A percentile compares a stretch with the other conserved stretches of the same genome.
Evolutionary conservation across 108 stramenopile genomes (phyloP).

Genomic region (Fistulifera solaris): DNA sequence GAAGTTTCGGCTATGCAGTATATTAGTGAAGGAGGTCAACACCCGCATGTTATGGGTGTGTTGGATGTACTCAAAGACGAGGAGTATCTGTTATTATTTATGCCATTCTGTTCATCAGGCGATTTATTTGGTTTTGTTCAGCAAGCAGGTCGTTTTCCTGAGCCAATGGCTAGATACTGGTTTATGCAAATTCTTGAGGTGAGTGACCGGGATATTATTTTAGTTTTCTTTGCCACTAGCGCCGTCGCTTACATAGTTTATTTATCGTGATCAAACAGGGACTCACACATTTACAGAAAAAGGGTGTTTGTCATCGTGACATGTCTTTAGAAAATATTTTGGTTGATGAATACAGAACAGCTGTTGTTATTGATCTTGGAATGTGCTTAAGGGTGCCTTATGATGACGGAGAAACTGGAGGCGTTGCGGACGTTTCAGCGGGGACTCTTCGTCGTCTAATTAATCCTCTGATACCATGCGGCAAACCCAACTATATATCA

Average conservation of each 20-base stretch:
- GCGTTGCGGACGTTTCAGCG: conserved; percentile 36
- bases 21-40: conserved; percentile 36
- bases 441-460: conserved; percentile 61
- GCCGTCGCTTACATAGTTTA: background rate
- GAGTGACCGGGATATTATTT: conserved; percentile 9
- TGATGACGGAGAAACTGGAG: conserved; percentile 18
- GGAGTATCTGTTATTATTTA: conserved; percentile 72
- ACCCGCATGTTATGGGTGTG: conserved; percentile 71
- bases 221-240: background rate
- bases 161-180: conserved; percentile 59
- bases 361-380: conserved; percentile 70
- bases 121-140: conserved; percentile 79
- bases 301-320: conserved; percentile 65
- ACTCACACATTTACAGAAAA: conserved; percentile 49
- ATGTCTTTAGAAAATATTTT: conserved; percentile 71
- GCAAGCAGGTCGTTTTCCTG: conserved; percentile 47
- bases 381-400: conserved; percentile 80
- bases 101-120: conserved; percentile 83
- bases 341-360: conserved; percentile 44
- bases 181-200: conserved; percentile 68
- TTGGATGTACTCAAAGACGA: conserved; percentile 77
- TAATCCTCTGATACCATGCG: conserved; percentile 74
- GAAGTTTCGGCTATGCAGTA: conserved; percentile 87
- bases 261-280: conserved; percentile 25
- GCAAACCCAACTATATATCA: conserved; percentile 93